Evolutionary conservation across 2,329 filamentous ascomycete genomes (phyloP).

Genomic region (Blastomyces parvus): DNA sequence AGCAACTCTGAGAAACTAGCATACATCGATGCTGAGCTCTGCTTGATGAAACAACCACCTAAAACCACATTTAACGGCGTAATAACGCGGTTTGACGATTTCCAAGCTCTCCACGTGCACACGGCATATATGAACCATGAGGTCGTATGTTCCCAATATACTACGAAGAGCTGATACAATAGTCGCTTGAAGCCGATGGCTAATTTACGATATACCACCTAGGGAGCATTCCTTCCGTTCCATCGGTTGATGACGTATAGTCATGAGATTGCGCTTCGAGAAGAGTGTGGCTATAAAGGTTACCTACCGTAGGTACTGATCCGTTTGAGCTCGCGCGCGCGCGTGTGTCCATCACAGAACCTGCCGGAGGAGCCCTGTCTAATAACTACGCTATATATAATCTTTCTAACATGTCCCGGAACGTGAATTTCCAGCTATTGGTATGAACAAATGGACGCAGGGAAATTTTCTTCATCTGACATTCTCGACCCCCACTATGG

Average conservation of each 20-base stretch:
- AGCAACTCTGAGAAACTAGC: slow-evolving; percentile 5
- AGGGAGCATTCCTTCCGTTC: slow-evolving; percentile 11
- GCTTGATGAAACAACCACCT: slow-evolving; percentile 6
- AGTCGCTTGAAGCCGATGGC: background rate
- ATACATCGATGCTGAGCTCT: slow-evolving; percentile 10
- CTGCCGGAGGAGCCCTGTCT: background rate
- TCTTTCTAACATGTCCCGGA: background rate
- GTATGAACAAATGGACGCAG: slow-evolving; percentile 10
- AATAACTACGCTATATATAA: background rate
- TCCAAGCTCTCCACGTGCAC: slow-evolving; percentile 6
- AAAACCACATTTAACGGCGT: background rate
- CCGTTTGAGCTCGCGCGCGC: background rate
- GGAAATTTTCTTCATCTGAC: background rate
- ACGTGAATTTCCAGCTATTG: slow-evolving; percentile 6
- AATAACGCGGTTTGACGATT: slow-evolving; percentile 8
- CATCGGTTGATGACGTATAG: slow-evolving; percentile 8
- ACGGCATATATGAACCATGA: slow-evolving; percentile 5
- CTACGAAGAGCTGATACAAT: background rate
- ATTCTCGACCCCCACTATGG: slow-evolving; percentile 6
- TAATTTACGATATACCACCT: background rate
- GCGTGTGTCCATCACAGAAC: background rate
- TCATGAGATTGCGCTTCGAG: slow-evolving; percentile 8
- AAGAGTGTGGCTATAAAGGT: slow-evolving; percentile 10
- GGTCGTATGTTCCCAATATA: background rate
- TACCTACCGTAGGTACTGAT: slow-evolving; percentile 5